Percentiles rank a stretch among this genome's conserved stretches.
These are phyloP conservation scores for Pythium volutum DNA, from an alignment of 352 stramenopile genomes.

Conservation along the genomic window DNA sequence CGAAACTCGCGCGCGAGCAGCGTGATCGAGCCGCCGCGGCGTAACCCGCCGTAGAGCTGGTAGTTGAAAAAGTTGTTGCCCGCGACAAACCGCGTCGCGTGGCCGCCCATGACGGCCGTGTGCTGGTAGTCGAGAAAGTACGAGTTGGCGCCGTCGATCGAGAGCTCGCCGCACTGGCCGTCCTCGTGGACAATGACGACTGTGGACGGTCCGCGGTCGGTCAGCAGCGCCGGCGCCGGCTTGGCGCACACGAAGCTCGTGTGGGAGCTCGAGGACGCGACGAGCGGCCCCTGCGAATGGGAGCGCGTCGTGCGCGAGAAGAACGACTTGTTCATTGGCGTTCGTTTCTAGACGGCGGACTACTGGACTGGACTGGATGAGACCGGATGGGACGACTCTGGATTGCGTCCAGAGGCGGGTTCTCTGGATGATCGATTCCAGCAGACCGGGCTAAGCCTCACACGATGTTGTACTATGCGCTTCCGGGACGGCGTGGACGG, in stretches of 20 bases:
- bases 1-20: conserved; percentile 15
- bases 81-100: conserved; percentile 20
- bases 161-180: conserved; percentile 20
- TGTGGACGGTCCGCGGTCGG: neutral
- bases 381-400: neutral
- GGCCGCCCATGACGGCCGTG: conserved; percentile 19
- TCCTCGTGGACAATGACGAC: conserved; percentile 23
- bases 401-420: neutral
- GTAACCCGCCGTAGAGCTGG: conserved; percentile 26
- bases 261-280: conserved; percentile 21
- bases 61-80: conserved; percentile 36
- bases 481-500: too few relatives aligned
- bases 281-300: conserved; percentile 4
- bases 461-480: neutral
- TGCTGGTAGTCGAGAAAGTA: conserved; percentile 16
- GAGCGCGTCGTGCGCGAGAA: conserved; percentile 7
- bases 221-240: neutral
- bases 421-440: neutral
- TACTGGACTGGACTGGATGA: neutral
- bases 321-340: conserved; percentile 12
- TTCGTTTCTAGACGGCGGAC: too few relatives aligned
- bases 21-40: conserved; percentile 21
- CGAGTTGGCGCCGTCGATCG: conserved; percentile 11
- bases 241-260: conserved; percentile 15
- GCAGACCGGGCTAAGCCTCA: too few relatives aligned